A percentile compares a stretch with the other conserved stretches of the same genome.
phyloP scores from a whole-genome alignment of 1,139 yeast species.

The Candida sp. region DNA sequence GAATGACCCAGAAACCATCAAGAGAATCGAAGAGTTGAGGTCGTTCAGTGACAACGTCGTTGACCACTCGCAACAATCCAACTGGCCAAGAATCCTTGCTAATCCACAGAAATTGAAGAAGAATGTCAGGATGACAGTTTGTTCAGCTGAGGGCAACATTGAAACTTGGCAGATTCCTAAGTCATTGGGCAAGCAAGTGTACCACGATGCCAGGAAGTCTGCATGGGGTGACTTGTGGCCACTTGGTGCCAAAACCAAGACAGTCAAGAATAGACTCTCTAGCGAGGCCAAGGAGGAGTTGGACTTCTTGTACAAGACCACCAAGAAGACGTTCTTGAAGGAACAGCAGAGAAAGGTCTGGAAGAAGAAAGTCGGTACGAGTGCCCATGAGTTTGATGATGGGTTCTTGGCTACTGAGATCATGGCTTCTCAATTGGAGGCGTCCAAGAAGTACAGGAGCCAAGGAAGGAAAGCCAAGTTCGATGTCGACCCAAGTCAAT shows the following conservation, averaged over 20 bases:
- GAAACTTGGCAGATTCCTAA: constrained; percentile 92
- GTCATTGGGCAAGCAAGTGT: constrained; percentile 73
- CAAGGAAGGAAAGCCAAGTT: constrained; percentile 37
- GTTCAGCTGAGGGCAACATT: constrained; percentile 77
- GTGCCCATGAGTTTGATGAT: constrained; percentile 40
- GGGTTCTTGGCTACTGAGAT: constrained; percentile 16
- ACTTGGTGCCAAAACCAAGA: constrained; percentile 70
- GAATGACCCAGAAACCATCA: constrained; percentile 36
- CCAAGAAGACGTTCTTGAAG: constrained; percentile 45
- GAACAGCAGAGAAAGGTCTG: constrained; percentile 45
- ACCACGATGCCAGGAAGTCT: constrained; percentile 91
- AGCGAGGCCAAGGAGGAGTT: constrained; percentile 37
- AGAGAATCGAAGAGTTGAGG: constrained; percentile 37
- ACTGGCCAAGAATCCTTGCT: constrained; percentile 77
- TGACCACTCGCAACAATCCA: constrained; percentile 31
- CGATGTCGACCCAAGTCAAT: constrained; percentile 26
- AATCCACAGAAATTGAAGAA: constrained; percentile 82
- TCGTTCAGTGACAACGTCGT: constrained; percentile 27
- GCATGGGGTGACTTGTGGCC: constrained; percentile 92
- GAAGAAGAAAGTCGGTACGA: constrained; percentile 39
- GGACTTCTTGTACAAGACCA: constrained; percentile 41
- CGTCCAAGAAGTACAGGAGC: constrained; percentile 33
- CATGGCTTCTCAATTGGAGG: constrained; percentile 40
- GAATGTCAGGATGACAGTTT: constrained; percentile 80
- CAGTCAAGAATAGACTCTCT: constrained; percentile 36